Base-by-base conservation (phyloP, 176 grass and related monocot species). In the Aegilops umbellulata region DNA sequence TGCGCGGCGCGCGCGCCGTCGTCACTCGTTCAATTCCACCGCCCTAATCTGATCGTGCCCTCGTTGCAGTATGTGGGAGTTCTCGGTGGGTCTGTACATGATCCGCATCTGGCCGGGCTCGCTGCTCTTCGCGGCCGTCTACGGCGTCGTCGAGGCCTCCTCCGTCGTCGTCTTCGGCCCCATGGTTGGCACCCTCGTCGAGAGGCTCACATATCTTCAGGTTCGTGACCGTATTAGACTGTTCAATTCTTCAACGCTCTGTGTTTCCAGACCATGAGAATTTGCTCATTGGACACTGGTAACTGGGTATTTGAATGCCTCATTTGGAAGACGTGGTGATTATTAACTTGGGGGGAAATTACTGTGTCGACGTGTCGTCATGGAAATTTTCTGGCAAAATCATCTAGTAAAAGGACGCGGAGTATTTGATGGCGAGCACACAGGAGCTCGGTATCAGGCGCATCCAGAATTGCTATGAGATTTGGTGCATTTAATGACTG, bases 41-140 rank as follows among this genome's bases (percentile, higher is more conserved):
- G 10, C 60, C 60, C n/a, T 1, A 12, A 10, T 58, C 2, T 58
- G 20, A 46, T 73, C n/a, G 38, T 2, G 17, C 22, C 60, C n/a
- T 25, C n/a, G 17, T 22, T 87, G 44, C 83, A 98, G 95, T 60
- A 98, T 98, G 96, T 98, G 93, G 96, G 96, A 98, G 80, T 95
- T 98, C 85, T 95, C 92, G 1, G 93, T 95, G 44, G 90, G 91
- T 80, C 49, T 98, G 6, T 98, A 98, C 91, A 98, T 98, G 95
- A 98, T 98, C 87, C 89, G 84, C 78, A 92, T 94, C 65, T 94
- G 93, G 93, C 91, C 93, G 1, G 93, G 74, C 69, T 95, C 93
- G 55, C 86, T 98, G 68, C 89, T 98, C 22, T 89, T 98, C 88
- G 92, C 93, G 14, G 95, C 93, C 10, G 64, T 98, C 39, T 95